These are phyloP conservation scores for Didymosphaeria variabile DNA, from an alignment of 2,329 filamentous ascomycete species.

Conservation along the genomic window DNA sequence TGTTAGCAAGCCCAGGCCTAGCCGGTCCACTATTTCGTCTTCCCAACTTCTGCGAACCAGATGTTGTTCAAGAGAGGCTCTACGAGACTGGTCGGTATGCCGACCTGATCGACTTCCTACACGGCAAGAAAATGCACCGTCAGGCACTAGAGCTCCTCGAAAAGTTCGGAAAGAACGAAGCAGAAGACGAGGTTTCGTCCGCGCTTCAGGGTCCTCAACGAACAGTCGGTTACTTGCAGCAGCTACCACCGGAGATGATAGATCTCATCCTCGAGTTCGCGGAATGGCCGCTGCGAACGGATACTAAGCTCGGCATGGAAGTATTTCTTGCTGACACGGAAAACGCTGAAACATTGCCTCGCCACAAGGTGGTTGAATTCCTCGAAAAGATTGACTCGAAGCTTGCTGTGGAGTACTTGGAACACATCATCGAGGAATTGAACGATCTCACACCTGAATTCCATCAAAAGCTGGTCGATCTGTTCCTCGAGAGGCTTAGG, in stretches of 20 bases:
- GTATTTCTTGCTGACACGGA: conserved; percentile 93
- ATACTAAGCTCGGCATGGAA: conserved; percentile 84
- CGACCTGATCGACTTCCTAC: conserved; percentile 96
- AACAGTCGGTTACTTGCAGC: conserved; percentile 90
- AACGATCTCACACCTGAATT: conserved; percentile 85
- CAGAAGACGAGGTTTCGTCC: conserved; percentile 56
- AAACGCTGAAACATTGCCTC: conserved; percentile 88
- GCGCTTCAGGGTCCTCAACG: conserved; percentile 80
- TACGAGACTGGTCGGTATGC: conserved; percentile 89
- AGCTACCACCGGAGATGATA: conserved; percentile 83
- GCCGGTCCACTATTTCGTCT: conserved; percentile 92
- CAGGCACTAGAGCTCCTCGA: conserved; percentile 84
- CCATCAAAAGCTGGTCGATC: conserved; percentile 82
- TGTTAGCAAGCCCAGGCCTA: conserved; percentile 87
- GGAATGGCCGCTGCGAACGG: conserved; percentile 80
- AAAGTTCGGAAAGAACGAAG: conserved; percentile 74
- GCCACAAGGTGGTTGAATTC: conserved; percentile 78
- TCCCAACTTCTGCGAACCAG: conserved; percentile 95
- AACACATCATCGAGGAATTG: conserved; percentile 89
- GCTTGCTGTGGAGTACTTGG: conserved; percentile 83
- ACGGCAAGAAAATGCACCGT: conserved; percentile 91
- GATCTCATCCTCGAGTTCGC: conserved; percentile 92
- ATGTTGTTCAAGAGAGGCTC: conserved; percentile 91
- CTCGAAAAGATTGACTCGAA: conserved; percentile 72
- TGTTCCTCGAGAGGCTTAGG: conserved; percentile 69